phyloP scores from a whole-genome alignment of 306 rosid genomes.

The Malus sylvestris region DNA sequence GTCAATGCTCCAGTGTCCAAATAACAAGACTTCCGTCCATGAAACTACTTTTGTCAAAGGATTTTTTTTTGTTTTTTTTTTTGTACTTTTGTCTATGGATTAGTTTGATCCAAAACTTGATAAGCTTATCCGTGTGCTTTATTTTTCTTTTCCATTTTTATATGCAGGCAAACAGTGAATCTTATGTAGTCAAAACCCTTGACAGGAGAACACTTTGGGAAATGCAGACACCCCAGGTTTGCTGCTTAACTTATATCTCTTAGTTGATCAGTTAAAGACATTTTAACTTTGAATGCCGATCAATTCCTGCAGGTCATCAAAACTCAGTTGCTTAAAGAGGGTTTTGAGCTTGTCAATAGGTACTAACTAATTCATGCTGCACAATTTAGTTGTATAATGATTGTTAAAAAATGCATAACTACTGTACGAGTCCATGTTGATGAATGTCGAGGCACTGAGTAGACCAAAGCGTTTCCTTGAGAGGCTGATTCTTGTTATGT shows the following conservation, averaged over 20 bases:
- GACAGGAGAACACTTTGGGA: slow-evolving; percentile 90
- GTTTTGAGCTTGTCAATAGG: slow-evolving; percentile 91
- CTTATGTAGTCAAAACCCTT: slow-evolving; percentile 75
- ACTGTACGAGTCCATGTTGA: background rate
- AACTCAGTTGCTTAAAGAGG: slow-evolving; percentile 77
- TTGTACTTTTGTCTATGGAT: background rate
- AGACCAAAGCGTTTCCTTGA: background rate
- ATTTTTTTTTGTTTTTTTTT: too few relatives aligned
- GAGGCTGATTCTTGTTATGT: background rate
- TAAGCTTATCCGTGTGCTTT: background rate
- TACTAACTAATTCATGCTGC: slow-evolving; percentile 6
- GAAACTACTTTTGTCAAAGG: background rate
- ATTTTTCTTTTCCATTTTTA: background rate
- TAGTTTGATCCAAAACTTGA: background rate
- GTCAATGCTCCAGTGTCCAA: background rate
- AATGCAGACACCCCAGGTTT: slow-evolving; percentile 99
- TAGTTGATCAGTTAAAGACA: background rate
- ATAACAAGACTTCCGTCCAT: background rate
- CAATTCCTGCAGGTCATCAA: slow-evolving; percentile 57
- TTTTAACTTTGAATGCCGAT: background rate
- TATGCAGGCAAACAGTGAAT: slow-evolving; percentile 72
- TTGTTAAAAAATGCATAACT: background rate
- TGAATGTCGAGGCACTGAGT: background rate
- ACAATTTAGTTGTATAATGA: background rate
- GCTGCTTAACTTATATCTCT: slow-evolving; percentile 1